phyloP scores from a whole-genome alignment of 2,329 filamentous ascomycete genomes.

The Biscogniauxia marginata region DNA sequence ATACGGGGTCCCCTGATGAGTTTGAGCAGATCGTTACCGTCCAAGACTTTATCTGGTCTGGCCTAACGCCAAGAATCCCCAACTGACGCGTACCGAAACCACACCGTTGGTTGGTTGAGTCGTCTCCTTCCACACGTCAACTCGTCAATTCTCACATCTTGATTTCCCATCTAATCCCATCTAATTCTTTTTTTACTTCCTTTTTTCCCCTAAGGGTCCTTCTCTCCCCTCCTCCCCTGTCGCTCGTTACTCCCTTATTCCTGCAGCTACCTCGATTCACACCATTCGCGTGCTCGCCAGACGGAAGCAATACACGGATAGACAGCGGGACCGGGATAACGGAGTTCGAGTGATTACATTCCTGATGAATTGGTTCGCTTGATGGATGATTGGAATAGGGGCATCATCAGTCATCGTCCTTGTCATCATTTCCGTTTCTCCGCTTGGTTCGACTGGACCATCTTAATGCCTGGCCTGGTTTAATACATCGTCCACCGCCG shows the following conservation, averaged over 20 bases:
- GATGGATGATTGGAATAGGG: not conserved
- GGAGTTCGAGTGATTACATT: not conserved
- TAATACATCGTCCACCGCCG: no score
- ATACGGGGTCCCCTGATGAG: not conserved
- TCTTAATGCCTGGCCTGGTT: no score
- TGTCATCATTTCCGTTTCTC: conserved; percentile 3
- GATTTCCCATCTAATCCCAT: no score
- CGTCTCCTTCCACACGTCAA: no score
- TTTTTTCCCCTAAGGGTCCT: not conserved
- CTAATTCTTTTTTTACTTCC: no score
- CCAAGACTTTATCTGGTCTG: not conserved
- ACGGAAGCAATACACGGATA: conserved; percentile 10
- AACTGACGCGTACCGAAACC: not conserved
- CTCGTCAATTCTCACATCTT: no score
- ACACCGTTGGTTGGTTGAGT: no score
- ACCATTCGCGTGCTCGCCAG: conserved; percentile 4
- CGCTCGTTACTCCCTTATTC: conserved; percentile 29
- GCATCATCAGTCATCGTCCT: not conserved
- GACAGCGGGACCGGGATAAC: conserved; percentile 9
- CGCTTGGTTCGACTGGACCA: no score
- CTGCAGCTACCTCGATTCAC: conserved; percentile 7
- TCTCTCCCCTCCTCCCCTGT: no score
- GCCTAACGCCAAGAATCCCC: not conserved
- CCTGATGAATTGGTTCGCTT: not conserved
- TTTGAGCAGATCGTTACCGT: not conserved